Conservation (phyloP, 805 yeast genomes). For the Saturnispora diversa region DNA sequence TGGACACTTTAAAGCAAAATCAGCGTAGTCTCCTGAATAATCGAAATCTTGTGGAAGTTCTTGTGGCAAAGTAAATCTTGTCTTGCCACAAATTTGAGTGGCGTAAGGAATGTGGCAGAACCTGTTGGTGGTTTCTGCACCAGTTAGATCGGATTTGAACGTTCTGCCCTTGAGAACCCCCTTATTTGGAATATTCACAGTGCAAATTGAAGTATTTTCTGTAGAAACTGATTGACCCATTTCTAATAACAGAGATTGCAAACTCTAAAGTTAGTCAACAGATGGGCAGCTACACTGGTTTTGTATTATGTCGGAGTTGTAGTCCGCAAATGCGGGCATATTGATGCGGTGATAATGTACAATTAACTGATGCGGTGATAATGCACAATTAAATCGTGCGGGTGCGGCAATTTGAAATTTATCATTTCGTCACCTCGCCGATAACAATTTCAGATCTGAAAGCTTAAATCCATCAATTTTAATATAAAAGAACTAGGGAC, state of each 20-base stretch:
- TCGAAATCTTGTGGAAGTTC: conserved; percentile 30
- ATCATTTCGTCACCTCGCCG: too few species aligned
- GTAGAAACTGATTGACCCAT: conserved; percentile 23
- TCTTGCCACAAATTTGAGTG: conserved; percentile 25
- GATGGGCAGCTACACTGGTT: too few species aligned
- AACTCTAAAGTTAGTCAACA: too few species aligned
- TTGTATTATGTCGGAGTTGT: too few species aligned
- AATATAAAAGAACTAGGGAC: too few species aligned
- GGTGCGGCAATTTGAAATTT: too few species aligned
- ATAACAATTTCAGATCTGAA: too few species aligned
- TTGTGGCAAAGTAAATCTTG: conserved; percentile 27
- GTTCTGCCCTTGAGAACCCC: conserved; percentile 27
- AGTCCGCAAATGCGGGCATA: too few species aligned
- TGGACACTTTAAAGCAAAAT: conserved; percentile 31
- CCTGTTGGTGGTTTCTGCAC: conserved; percentile 21
- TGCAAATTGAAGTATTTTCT: conserved; percentile 18
- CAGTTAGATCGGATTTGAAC: conserved; percentile 15
- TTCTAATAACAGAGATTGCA: neutral
- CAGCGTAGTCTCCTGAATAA: conserved; percentile 33
- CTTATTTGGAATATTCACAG: conserved; percentile 18
- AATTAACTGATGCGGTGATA: too few species aligned
- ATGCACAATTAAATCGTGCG: too few species aligned
- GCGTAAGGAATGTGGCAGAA: conserved; percentile 32
- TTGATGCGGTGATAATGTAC: too few species aligned
- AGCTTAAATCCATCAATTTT: too few species aligned